These are phyloP conservation scores for Baudoinia panamericana DNA, from an alignment of 495 filamentous ascomycete genomes.

Conservation along the genomic window DNA sequence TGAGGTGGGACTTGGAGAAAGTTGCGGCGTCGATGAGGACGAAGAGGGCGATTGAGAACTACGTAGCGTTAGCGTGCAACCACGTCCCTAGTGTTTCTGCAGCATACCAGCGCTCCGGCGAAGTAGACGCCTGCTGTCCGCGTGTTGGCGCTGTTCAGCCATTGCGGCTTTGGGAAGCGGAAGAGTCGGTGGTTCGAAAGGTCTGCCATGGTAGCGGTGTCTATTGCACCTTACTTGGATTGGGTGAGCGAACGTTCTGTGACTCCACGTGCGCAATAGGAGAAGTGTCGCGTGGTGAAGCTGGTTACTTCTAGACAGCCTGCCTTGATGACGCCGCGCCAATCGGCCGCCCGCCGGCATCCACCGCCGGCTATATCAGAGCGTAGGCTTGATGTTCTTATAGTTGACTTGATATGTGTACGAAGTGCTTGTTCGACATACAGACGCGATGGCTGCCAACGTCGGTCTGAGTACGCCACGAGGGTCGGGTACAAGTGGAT, in stretches of 20 bases:
- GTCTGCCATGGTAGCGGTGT: neutral
- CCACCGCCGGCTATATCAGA: too few species aligned
- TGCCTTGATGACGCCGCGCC: too few species aligned
- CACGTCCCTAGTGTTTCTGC: neutral
- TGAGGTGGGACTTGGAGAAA: conserved; percentile 67
- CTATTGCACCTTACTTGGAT: too few species aligned
- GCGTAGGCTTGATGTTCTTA: conserved; percentile 81
- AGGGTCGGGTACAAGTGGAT: conserved; percentile 89
- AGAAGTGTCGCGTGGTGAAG: neutral
- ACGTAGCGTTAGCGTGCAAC: neutral
- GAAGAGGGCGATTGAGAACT: conserved; percentile 98
- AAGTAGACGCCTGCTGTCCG: conserved; percentile 74
- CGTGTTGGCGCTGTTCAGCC: conserved; percentile 76
- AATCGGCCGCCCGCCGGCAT: too few species aligned
- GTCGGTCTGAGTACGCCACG: conserved; percentile 93
- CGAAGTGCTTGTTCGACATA: conserved; percentile 28
- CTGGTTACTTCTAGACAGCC: too few species aligned
- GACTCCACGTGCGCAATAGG: neutral
- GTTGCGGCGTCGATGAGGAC: conserved; percentile 83
- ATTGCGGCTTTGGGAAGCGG: conserved; percentile 42
- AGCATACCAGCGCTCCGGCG: conserved; percentile 69
- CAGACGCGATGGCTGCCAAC: conserved; percentile 71
- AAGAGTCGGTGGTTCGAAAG: conserved; percentile 30
- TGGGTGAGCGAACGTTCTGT: too few species aligned
- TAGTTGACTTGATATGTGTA: conserved; percentile 37